Evolutionary conservation across 2,329 filamentous ascomycete species (phyloP), one percentile per base, ranked within the genome.

Genomic region (Colletotrichum magnum): DNA sequence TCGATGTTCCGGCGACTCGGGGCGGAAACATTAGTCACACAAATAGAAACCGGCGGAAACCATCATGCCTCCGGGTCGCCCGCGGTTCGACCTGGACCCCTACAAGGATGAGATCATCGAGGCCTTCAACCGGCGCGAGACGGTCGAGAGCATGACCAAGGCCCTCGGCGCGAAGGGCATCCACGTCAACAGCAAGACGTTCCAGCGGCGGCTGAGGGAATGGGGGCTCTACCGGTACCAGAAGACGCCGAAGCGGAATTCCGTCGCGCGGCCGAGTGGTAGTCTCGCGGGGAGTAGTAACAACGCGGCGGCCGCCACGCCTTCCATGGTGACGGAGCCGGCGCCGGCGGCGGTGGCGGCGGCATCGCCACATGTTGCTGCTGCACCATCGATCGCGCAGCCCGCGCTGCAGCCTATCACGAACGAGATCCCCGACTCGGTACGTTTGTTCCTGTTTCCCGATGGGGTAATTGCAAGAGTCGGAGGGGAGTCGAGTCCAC

Each of bases 401-500:
- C 45, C 61, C 10, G 18, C 12, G 18, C 26, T 59, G 36, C 62
- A 59, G 36, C 54, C 53, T 36, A 48, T 65, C 36, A 53, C 21
- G 59, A 48, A 39, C 24, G 64, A 68, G 58, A 63, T 63, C 21
- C 64, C 65, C 9, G 65, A 58, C 59, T 68, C 53, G 52, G 65
- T 68, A 64, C 32, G 65, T 68, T 36, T 12, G 3, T 13, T 21
- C 47, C 64, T 47, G 24, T 36, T 68, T 58, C 65, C 61, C 48
- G n/a, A 68, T 68, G 52, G 39, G 65, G 65, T 58, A 68, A 64
- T 47, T 68, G 60, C 53, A 68, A 58, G n/a, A 68, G 65, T 64
- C 18, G 45, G 45, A 50, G 43, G 43, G 36, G 39, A 39, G 39
- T 21, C 28, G 26, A 57, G 28, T 24, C 58, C 64, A 62, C 58